Evolutionary conservation across 2,329 filamentous ascomycete species (phyloP).

Genomic region (Claviceps digitariae): DNA sequence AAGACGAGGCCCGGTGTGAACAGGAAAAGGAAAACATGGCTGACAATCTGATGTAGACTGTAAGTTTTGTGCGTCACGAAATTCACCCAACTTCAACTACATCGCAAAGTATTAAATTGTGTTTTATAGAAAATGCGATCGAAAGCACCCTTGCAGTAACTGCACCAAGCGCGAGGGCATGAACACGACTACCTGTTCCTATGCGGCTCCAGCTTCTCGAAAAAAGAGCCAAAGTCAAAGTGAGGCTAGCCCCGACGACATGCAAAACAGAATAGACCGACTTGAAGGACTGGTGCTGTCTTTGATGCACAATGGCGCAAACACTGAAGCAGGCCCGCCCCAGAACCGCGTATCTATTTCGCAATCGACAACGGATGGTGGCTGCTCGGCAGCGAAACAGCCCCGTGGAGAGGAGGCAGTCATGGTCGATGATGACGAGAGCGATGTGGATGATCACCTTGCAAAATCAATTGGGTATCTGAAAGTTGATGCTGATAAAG

Average conservation of each 20-base stretch:
- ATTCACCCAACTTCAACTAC: neutral
- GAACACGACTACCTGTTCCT: conserved; percentile 70
- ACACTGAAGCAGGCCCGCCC: conserved; percentile 27
- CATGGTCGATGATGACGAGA: conserved; percentile 44
- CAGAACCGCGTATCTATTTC: conserved; percentile 21
- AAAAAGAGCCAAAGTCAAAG: conserved; percentile 60
- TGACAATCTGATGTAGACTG: conserved; percentile 21
- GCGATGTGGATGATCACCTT: conserved; percentile 54
- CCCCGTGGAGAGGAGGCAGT: conserved; percentile 42
- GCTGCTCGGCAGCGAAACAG: conserved; percentile 29
- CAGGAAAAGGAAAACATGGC: neutral
- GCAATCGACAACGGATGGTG: conserved; percentile 28
- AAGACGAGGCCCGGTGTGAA: neutral
- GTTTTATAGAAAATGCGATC: conserved; percentile 71
- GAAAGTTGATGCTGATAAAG: conserved; percentile 65
- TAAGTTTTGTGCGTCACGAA: conserved; percentile 11
- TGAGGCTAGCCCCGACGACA: conserved; percentile 66
- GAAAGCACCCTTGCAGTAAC: conserved; percentile 82
- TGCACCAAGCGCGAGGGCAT: conserved; percentile 82
- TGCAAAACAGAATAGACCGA: conserved; percentile 96
- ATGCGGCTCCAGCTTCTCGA: conserved; percentile 56
- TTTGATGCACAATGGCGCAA: conserved; percentile 75
- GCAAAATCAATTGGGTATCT: conserved; percentile 68
- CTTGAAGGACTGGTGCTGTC: conserved; percentile 85
- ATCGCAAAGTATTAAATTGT: neutral